These are phyloP conservation scores for Acrocalymma vagum DNA, from an alignment of 2,329 filamentous ascomycete genomes.

Conservation along the genomic window DNA sequence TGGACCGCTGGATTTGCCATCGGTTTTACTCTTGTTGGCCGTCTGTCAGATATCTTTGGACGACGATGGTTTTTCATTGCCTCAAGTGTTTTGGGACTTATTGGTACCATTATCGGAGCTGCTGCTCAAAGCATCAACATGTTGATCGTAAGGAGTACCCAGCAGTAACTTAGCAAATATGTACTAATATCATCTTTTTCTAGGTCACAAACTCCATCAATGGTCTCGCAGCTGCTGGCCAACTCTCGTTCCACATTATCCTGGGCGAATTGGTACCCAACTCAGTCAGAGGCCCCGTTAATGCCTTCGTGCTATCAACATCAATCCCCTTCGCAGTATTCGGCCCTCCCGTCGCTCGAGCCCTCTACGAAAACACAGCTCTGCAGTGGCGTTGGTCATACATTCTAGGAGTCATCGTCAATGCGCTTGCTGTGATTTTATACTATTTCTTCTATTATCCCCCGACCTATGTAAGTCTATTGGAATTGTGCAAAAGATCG, in stretches of 20 bases:
- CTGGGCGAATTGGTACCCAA: slow-evolving; percentile 50
- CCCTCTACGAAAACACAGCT: slow-evolving; percentile 37
- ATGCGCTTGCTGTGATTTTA: slow-evolving; percentile 30
- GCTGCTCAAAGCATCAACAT: slow-evolving; percentile 42
- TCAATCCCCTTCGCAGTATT: slow-evolving; percentile 41
- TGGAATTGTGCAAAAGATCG: not conserved
- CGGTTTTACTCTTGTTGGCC: slow-evolving; percentile 48
- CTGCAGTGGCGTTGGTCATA: slow-evolving; percentile 45
- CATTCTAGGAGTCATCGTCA: slow-evolving; percentile 40
- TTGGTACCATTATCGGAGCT: slow-evolving; percentile 48
- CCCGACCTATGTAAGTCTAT: slow-evolving; percentile 37
- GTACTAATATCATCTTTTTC: slow-evolving; percentile 5
- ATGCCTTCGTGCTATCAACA: slow-evolving; percentile 41
- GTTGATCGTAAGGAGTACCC: slow-evolving; percentile 28
- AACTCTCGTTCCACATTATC: slow-evolving; percentile 49
- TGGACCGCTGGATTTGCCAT: slow-evolving; percentile 46
- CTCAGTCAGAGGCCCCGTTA: slow-evolving; percentile 39
- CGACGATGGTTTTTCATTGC: slow-evolving; percentile 46
- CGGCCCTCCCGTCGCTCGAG: slow-evolving; percentile 38
- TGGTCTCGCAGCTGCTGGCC: slow-evolving; percentile 48
- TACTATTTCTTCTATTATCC: slow-evolving; percentile 49
- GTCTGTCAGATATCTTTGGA: slow-evolving; percentile 50
- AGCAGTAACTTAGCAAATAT: not conserved
- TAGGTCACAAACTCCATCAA: slow-evolving; percentile 43
- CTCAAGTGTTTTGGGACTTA: slow-evolving; percentile 39